Evolutionary conservation across 1,284 basidiomycete genomes (phyloP), one percentile per base, ranked within the genome.

Genomic region (Somion occarium): DNA sequence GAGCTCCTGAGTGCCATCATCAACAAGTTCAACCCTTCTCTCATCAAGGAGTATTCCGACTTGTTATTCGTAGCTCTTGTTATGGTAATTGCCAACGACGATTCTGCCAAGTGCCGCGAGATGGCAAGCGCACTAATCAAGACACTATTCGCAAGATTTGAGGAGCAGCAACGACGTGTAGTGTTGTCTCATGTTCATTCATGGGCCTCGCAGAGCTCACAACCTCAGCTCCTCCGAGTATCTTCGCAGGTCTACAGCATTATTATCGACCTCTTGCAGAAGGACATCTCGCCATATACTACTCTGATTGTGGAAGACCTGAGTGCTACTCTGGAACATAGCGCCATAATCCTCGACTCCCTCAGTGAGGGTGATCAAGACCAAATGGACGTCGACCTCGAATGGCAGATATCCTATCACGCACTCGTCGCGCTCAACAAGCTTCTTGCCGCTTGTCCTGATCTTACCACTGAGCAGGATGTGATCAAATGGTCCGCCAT

Each of bases 71-170:
- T 98, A 2, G 87, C 91, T 0, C 79, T 99, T 19, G 92, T 97
- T 18, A 90, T 98, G 81, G 87, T 89, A 25, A 70, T 98, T 23
- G 94, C 93, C 27, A 99, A 99, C 65, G 97, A 99, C 64, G 87
- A 91, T 46, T 92, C 93, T 3, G 73, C 88, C 27, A 87, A 89
- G 64, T 98, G 94, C 65, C 78, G 93, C 20, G 88, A 90, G 63
- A 91, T 91, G 82, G 91, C 92, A 1, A 87, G 88, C 0, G 80
- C 82, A 34, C 77, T 98, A 22, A 80, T 98, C 68, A 88, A 91
- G 65, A 75, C 71, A 23, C 78, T 99, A 11, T 81, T 93, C 56
- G 65, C 67, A 3, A 79, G 87, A 9, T 70, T 97, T 24, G 82
- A 88, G 22, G 77, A 79, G 1, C 75, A 79, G 11, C 80, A 79